Evolutionary conservation across 1,139 yeast genomes (phyloP), one percentile per base, ranked within the genome.

Genomic region (Sugiyamaella paludigena): DNA sequence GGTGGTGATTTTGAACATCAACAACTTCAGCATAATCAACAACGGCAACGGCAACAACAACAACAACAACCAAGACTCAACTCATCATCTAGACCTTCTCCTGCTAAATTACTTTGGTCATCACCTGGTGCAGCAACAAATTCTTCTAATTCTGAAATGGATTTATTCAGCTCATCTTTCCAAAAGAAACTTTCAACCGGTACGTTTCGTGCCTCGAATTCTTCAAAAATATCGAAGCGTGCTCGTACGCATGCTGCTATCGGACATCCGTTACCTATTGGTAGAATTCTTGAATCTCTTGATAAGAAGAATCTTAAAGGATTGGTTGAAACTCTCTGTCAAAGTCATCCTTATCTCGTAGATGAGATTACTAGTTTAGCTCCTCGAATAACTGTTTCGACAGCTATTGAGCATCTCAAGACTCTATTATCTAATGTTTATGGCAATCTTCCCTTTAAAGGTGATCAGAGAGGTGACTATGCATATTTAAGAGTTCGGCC

Each of bases 401-500:
- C 77, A 52, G 78, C 87, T 5, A 65, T 84, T 28, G 71, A 68
- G 10, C 71, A 80, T 31, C 69, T 87, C 47, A 67, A 71, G 34
- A 63, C 64, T 10, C 81, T 83, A 58, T 69, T 77, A 45, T 71
- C 74, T 12, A 60, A 61, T 2, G 78, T 87, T 28, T 62, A 71
- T 31, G 65, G 67, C 16, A 76, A 77, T 51, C 68, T 87, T 55
- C 96, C 96, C 1, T 87, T 85, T 66, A 83, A 83, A 58, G 87
- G 87, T 54, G 88, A 84, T 58, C 72, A 75, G 16, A 74, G 77
- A 44, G 81, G 86, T 46, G 98, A 91, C 66, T 92, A 92, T 64
- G 84, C 96, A n/a, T 92, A 84, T 67, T 74, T 87, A 51, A 76
- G 98, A 51, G 85, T 91, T 48, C 84, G 87, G 61, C 82, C 88